A percentile compares a stretch with the other conserved stretches of the same genome.
Conservation (phyloP, 805 yeast species). For the Spathaspora arborariae region DNA sequence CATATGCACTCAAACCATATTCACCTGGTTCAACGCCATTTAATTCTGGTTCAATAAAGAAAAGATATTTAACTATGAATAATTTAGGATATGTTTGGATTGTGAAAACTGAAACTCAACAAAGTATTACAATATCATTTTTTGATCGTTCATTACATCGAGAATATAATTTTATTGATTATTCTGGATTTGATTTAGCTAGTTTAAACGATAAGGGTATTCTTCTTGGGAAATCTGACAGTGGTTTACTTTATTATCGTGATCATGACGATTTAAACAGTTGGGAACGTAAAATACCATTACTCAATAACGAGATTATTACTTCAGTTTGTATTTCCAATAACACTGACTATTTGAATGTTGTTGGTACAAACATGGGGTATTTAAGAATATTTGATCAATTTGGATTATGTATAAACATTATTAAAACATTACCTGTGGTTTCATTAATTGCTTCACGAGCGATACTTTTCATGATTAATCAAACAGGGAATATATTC, state of each 20-base stretch:
- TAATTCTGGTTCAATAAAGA: constrained; percentile 32
- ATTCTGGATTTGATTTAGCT: constrained; percentile 68
- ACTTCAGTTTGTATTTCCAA: constrained; percentile 56
- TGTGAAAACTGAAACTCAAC: constrained; percentile 47
- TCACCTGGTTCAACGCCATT: constrained; percentile 88
- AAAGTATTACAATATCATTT: constrained; percentile 81
- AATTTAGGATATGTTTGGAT: constrained; percentile 79
- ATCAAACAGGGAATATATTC: constrained; percentile 35
- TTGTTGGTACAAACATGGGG: constrained; percentile 75
- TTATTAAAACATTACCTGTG: constrained; percentile 71
- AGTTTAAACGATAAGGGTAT: constrained; percentile 66
- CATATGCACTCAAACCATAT: constrained; percentile 47
- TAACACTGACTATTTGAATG: constrained; percentile 42
- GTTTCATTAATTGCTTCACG: constrained; percentile 65
- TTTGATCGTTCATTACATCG: constrained; percentile 72
- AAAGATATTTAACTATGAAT: constrained; percentile 79
- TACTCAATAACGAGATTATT: constrained; percentile 54
- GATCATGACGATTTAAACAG: constrained; percentile 50
- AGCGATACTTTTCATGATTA: constrained; percentile 49
- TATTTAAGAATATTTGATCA: constrained; percentile 66
- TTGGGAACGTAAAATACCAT: constrained; percentile 68
- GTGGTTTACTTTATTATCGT: constrained; percentile 56
- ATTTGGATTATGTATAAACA: constrained; percentile 66
- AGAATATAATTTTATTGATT: constrained; percentile 84
- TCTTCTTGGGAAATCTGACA: constrained; percentile 46